Base-by-base conservation (phyloP, 225 moss, liverwort and hornwort genomes). In the Physcomitrellopsis africana region DNA sequence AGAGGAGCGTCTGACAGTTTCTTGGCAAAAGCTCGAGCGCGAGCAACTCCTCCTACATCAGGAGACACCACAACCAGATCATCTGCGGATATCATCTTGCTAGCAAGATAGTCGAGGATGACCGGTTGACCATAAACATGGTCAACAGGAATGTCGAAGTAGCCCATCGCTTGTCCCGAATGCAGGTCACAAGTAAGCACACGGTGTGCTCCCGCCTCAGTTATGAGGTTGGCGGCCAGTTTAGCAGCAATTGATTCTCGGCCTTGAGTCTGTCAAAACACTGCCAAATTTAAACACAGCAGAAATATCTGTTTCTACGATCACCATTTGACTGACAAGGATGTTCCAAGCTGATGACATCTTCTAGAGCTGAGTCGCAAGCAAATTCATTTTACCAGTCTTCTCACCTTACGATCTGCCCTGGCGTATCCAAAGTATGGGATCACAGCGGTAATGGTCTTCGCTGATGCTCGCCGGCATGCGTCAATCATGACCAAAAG, bases 111-210 rank as follows among this genome's bases (percentile, higher is more conserved):
- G 70, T 97, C 96, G 17, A 97, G 89, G 63, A 97, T 97, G 52
- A 97, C 96, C 62, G 96, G 94, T 90, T 97, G 96, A 62, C 96
- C 96, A 75, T 97, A 97, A 9, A 97, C 92, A 82, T 97, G 94
- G 80, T 97, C 94, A 22, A 97, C 96, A 26, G 96, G 96, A 67
- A 97, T 97, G 83, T 97, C 96, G 53, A 97, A 97, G 81, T 97
- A 97, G 69, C 96, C 96, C 92, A 94, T 94, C 11, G 92, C 85
- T 76, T 97, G 96, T 48, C 94, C 92, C 29, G 94, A 97, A 76
- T 97, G 96, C 59, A 97, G 78, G 70, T 97, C 96, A 79, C 96
- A 97, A 10, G 85, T 91, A 69, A 97, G 88, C 59, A 97, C 94
- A 52, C 96, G 96, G 74, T 97, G 73, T 49, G 96, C 96, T 54